Evolutionary conservation across 2,329 filamentous ascomycete genomes (phyloP), one percentile per base, ranked within the genome.

Genomic region (Scytalidium lignicola): DNA sequence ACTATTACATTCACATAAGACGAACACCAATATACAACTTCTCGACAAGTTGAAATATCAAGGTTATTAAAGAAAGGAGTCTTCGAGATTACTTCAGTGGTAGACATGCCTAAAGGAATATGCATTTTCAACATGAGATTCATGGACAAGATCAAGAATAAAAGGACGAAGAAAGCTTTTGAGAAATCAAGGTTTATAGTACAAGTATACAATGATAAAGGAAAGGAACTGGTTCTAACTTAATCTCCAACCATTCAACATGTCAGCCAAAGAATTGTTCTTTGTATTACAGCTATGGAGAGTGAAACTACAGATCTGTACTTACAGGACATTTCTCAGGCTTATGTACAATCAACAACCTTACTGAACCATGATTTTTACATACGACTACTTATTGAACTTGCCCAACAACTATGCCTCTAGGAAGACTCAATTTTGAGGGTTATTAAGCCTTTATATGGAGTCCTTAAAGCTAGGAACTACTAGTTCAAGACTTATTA

Each of bases 211-310:
- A 52, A 55, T 8, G 32, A 57, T 32, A 6, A 9, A 2, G 39
- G 43, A 3, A 57, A 55, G 22, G 17, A n/a, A 1, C 3, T 28
- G 3, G 32, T 55, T 4, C 28, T 55, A 7, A 57, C 50, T 13
- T 13, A 57, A 37, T 53, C 43, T 13, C 51, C 29, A 4, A 53
- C 40, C 2, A 55, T 57, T 23, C 37, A 53, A 51, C 12, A 41
- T 13, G 20, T 50, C 13, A 53, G 39, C 26, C 26, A 54, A 44
- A 41, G 44, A 18, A 15, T 52, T 3, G 51, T 53, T 32, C 20
- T 55, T 6, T 51, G 21, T 23, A 19, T 55, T 20, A 37, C 43
- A 8, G 39, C 42, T 9, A 46, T 49, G 8, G 20, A 41, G 3
- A 5, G 2, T 6, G 26, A 44, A 9, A 42, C 23, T n/a, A 32